Evolutionary conservation across 2,329 filamentous ascomycete genomes (phyloP), one percentile per base, ranked within the genome.

Genomic region (Trichocomaceae sp.): DNA sequence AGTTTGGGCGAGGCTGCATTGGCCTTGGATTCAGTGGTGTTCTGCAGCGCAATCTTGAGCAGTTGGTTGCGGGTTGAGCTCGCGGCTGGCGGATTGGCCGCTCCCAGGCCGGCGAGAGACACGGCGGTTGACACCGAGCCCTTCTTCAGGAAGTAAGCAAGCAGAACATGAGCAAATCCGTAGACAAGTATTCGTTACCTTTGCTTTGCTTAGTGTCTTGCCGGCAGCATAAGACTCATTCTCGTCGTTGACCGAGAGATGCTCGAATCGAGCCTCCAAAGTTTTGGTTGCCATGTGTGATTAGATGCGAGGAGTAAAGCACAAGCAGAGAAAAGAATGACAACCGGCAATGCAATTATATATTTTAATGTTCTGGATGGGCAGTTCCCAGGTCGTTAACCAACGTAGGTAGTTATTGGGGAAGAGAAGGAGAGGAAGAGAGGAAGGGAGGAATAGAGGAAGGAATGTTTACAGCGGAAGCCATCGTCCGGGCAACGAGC

Each of bases 181-280:
- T 50, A 44, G n/a, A 23, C 50, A 53, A 31, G 10, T 12, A 15
- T 26, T 26, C 23, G 23, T 55, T 77, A 92, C 90, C 84, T 95
- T 95, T 58, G 83, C 72, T 74, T 95, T 95, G 62, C 69, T 87
- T 85, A 23, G 69, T 60, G 59, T 79, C 79, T 74, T 76, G 59
- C 82, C 78, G 53, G 75, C 75, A 31, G 35, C 44, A 29, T 44
- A 37, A 31, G 77, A 73, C 57, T 89, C 86, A 67, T 92, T 95
- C 73, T 96, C 91, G 67, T 96, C 91, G 64, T 88, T 86, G 59
- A 96, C 88, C 19, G 88, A 86, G 75, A 96, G 83, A 72, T 85
- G 86, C 83, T 96, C 90, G 67, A 97, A 89, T 64, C 88, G 88
- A 73, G 87, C 79, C 75, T 96, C 92, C 47, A 97, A 79, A 50